Base-by-base conservation (phyloP, 2,329 filamentous ascomycete genomes). In the Dothideomycetes sp. region DNA sequence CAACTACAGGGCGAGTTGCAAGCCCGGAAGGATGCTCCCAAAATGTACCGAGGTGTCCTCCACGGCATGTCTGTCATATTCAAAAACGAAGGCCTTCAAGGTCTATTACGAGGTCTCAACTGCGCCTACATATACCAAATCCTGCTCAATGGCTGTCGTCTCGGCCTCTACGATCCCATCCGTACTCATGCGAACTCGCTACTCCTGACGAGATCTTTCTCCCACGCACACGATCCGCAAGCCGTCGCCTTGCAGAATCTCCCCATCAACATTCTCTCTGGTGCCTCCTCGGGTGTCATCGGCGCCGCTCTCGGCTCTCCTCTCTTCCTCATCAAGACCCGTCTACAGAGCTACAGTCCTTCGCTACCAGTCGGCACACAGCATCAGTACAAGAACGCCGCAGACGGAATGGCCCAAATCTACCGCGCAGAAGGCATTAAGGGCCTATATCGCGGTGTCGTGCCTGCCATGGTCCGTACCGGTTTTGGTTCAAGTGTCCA, bases 81-180 rank as follows among this genome's bases (percentile, higher is more conserved):
- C 48, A 78, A 81, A 52, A 93, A 96, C 64, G 91, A 98, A 64
- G 91, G 91, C 8, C 55, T 91, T 15, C 72, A 73, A 45, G 89
- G 89, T 39, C 74, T 96, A 49, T 84, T 96, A 64, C 79, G 89
- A 46, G 91, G 91, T 41, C 73, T 98, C 44, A 84, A 85, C 16
- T 88, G 83, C 58, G 91, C 91, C 51, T 98, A 96, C 63, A 72
- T 94, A 58, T 98, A 98, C 68, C 91, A 98, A 67, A 78, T 96
- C 56, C 77, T 94, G 37, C 79, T 98, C 55, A 98, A 98, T 62
- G 91, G 91, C 55, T 98, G 88, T 65, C 85, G 91, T 41, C 71
- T 98, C 41, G 88, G 91, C 47, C 95, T 98, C 71, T 98, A 98
- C 71, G 91, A 98, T 60, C 91, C 91, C 4, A 77, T 96, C 65